phyloP scores from a whole-genome alignment of 805 yeast species.

The Yarrowia hollandica region DNA sequence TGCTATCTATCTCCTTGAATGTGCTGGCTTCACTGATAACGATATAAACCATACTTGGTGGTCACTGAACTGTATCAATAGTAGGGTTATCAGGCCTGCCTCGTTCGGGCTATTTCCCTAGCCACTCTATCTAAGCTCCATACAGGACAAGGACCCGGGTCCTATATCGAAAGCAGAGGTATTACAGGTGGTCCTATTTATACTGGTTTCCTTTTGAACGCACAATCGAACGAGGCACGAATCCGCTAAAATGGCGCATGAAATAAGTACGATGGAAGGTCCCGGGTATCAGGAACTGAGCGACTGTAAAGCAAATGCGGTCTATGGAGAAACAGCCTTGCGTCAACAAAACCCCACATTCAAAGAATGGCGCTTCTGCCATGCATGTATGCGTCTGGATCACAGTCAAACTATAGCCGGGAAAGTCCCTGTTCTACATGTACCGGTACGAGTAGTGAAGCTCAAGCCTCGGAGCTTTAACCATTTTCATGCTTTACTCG shows the following conservation, averaged over 20 bases:
- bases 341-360: slow-evolving; percentile 2
- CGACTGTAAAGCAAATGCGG: too few relatives aligned
- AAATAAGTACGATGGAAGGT: neutral
- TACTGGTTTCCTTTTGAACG: slow-evolving; percentile 6
- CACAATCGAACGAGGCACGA: neutral
- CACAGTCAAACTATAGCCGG: slow-evolving; percentile 5
- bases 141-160: neutral
- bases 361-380: neutral
- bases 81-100: slow-evolving; percentile 2
- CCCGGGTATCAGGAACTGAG: too few relatives aligned
- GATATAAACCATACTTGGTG: neutral
- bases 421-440: neutral
- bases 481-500: neutral
- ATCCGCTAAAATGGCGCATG: neutral
- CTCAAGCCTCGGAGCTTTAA: slow-evolving; percentile 12
- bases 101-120: slow-evolving; percentile 7
- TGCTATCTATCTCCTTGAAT: neutral
- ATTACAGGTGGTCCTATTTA: neutral
- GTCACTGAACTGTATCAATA: neutral
- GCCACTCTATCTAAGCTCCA: slow-evolving; percentile 28
- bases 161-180: neutral
- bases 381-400: neutral
- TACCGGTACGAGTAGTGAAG: neutral
- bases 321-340: neutral
- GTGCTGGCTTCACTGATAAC: slow-evolving; percentile 1